These are phyloP conservation scores for Hericium erinaceus DNA, from an alignment of 768 basidiomycete genomes.

Conservation along the genomic window DNA sequence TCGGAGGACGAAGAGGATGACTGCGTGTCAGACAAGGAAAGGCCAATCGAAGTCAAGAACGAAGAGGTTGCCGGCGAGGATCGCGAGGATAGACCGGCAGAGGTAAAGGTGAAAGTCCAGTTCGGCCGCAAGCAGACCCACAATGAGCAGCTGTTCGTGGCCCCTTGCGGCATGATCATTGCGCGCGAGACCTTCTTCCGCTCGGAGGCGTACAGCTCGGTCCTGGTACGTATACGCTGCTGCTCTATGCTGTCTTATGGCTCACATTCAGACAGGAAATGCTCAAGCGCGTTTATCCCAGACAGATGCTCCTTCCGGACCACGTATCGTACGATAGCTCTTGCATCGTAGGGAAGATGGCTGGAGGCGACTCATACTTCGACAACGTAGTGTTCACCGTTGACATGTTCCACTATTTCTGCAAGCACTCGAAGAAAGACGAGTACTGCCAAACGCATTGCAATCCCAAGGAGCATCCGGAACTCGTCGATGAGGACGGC, in stretches of 20 bases:
- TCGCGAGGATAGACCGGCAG: background rate
- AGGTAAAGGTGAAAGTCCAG: background rate
- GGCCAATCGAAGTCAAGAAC: no score
- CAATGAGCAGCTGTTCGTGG: slow-evolving; percentile 14
- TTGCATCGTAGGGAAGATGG: background rate
- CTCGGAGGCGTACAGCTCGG: slow-evolving; percentile 4
- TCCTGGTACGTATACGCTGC: slow-evolving; percentile 8
- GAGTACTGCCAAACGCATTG: slow-evolving; percentile 17
- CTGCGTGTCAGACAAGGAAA: no score
- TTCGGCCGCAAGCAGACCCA: slow-evolving; percentile 9
- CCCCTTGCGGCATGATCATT: slow-evolving; percentile 12
- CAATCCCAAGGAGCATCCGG: slow-evolving; percentile 20
- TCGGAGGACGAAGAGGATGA: no score
- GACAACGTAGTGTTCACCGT: slow-evolving; percentile 7
- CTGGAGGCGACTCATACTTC: background rate
- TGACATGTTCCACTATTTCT: slow-evolving; percentile 18
- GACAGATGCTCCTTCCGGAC: background rate
- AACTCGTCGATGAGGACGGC: slow-evolving; percentile 13
- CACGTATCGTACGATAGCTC: background rate
- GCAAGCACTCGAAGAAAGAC: slow-evolving; percentile 18
- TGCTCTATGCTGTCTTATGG: background rate
- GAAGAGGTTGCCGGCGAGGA: no score
- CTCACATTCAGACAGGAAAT: background rate
- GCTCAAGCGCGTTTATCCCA: background rate
- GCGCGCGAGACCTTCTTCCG: slow-evolving; percentile 9